Percentiles rank a stretch among this genome's conserved stretches.
Evolutionary conservation across 2,329 filamentous ascomycete species (phyloP).

Genomic region (Ilyonectria destructans): DNA sequence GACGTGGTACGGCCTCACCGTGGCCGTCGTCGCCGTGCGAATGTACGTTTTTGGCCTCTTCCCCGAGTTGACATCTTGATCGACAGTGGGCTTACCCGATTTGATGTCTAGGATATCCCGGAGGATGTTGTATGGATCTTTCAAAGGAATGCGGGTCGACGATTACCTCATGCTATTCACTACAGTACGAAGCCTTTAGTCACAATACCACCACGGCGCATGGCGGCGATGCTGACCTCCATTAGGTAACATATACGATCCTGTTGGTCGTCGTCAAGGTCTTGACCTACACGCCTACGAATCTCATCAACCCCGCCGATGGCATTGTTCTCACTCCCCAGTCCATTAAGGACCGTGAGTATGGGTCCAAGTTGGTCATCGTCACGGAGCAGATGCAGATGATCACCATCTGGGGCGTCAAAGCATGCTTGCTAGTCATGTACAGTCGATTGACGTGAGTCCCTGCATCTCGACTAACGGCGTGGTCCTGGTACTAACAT

Average conservation of each 20-base stretch:
- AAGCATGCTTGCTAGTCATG: slow-evolving; percentile 68
- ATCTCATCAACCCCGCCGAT: slow-evolving; percentile 69
- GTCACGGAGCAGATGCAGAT: slow-evolving; percentile 75
- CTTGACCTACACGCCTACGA: slow-evolving; percentile 63
- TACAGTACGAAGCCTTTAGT: slow-evolving; percentile 55
- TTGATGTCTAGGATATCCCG: slow-evolving; percentile 53
- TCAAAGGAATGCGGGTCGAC: slow-evolving; percentile 66
- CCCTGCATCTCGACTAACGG: not conserved
- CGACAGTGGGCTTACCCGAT: slow-evolving; percentile 12
- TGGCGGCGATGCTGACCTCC: not conserved
- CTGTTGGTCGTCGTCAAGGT: slow-evolving; percentile 45
- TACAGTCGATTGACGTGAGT: slow-evolving; percentile 67
- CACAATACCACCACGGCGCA: not conserved
- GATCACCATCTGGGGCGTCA: slow-evolving; percentile 69
- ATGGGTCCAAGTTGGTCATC: slow-evolving; percentile 74
- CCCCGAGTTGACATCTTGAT: not conserved
- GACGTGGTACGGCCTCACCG: slow-evolving; percentile 60
- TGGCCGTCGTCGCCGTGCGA: slow-evolving; percentile 56
- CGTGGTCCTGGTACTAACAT: rapidly evolving
- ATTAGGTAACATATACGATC: slow-evolving; percentile 40
- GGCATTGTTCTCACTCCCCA: slow-evolving; percentile 62
- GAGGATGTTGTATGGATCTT: slow-evolving; percentile 58
- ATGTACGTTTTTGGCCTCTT: slow-evolving; percentile 53
- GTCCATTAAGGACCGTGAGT: slow-evolving; percentile 59
- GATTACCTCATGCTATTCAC: slow-evolving; percentile 71